Base-by-base conservation (phyloP, 148 eudicot genomes). In the Spergularia marina region DNA sequence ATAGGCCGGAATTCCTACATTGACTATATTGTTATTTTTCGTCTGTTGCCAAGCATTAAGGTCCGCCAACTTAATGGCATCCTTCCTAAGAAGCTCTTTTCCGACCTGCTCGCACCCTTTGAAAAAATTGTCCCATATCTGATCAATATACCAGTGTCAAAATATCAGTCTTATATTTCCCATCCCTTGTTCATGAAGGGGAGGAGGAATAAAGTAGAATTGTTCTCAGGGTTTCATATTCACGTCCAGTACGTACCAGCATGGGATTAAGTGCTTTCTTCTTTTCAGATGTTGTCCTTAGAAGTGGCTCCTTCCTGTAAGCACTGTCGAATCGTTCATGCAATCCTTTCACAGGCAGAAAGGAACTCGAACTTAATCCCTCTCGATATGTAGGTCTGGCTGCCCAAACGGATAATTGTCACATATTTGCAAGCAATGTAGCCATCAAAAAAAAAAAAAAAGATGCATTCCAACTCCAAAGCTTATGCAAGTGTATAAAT, bases 121-220 rank as follows among this genome's bases (percentile, higher is more conserved):
- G 79, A 75, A 80, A 21, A 80, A 76, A 71, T 9, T 71, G 76
- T 80, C 83, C 83, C 83, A 80, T 71, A 80, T 71, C 83, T 80
- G 68, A 71, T 75, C 52, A 40, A 56, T 76, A 61, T 57, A 63
- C n/a, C 55, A 70, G 14, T 17, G 30, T 55, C 40, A 41, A 16
- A 61, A 17, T 49, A 34, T 53, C 15, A 70, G 7, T 49, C 34
- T 63, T 55, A 34, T 47, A 9, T 55, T 16, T 39, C 58, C 10
- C 20, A 63, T 8, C 5, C 20, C 4, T 2, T 12, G n/a, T 16
- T 10, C 5, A 3, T 15, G 15, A 6, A 41, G 7, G 17, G 9
- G 8, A 14, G 17, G 41, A 14, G 15, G 12, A 13, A 36, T 5
- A 15, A 10, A 7, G n/a, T 65, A 14, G 70, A 11, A 9, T 52